phyloP scores from a whole-genome alignment of 73 alveolate species.

The Strombidium stylifer region DNA sequence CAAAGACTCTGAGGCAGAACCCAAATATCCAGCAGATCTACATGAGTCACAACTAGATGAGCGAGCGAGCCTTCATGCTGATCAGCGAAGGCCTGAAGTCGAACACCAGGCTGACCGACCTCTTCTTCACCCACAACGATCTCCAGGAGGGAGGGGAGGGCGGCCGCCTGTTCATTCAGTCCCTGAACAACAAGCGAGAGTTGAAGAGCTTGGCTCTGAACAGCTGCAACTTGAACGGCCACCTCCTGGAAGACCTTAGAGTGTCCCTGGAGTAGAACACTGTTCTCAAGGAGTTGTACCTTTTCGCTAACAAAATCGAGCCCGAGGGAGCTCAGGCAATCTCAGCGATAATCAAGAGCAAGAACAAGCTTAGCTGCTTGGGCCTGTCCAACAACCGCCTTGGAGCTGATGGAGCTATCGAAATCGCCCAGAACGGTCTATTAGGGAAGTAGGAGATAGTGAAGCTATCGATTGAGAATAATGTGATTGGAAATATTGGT shows the following conservation, averaged over 20 bases:
- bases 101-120: constrained; percentile 52
- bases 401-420: constrained; percentile 49
- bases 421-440: constrained; percentile 43
- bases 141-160: constrained; percentile 22
- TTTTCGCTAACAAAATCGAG: constrained; percentile 45
- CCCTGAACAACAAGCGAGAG: constrained; percentile 21
- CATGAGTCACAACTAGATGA: constrained; percentile 44
- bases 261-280: constrained; percentile 30
- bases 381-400: constrained; percentile 52
- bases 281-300: constrained; percentile 47
- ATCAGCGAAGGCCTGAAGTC: constrained; percentile 43
- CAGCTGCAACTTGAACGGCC: constrained; percentile 40
- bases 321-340: constrained; percentile 26
- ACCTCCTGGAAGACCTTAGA: constrained; percentile 30
- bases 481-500: constrained; percentile 50
- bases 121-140: constrained; percentile 55
- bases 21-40: constrained; percentile 41
- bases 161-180: constrained; percentile 21
- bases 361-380: constrained; percentile 18
- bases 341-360: constrained; percentile 15
- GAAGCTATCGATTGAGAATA: constrained; percentile 48
- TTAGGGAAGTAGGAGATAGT: constrained; percentile 7
- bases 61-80: constrained; percentile 25
- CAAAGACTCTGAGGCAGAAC: constrained; percentile 22
- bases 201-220: constrained; percentile 47